These are phyloP conservation scores for Komagataella kurtzmanii DNA, from an alignment of 805 yeast species.

Conservation along the genomic window DNA sequence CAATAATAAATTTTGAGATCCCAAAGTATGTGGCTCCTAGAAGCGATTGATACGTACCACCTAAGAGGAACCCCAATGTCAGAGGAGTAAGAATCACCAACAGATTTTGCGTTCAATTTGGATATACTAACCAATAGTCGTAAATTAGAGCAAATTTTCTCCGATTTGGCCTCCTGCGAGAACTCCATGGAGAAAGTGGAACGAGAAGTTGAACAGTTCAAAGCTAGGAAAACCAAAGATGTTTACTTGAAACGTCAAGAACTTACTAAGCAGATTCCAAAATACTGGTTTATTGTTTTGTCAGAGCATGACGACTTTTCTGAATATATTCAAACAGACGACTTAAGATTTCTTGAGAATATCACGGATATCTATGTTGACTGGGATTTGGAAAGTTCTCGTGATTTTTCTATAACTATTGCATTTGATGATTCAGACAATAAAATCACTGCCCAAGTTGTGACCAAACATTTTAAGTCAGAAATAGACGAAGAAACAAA, in stretches of 20 bases:
- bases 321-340: constrained; percentile 65
- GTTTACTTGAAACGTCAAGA: constrained; percentile 45
- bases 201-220: constrained; percentile 40
- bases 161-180: constrained; percentile 25
- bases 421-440: constrained; percentile 33
- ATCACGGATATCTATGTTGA: constrained; percentile 52
- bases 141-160: background rate
- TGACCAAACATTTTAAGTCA: constrained; percentile 46
- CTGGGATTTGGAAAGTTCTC: constrained; percentile 30
- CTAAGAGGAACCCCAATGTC: background rate
- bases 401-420: constrained; percentile 49
- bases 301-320: constrained; percentile 79
- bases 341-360: constrained; percentile 59
- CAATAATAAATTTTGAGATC: background rate
- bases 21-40: background rate
- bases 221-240: constrained; percentile 38
- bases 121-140: background rate
- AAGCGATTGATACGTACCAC: background rate
- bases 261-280: constrained; percentile 41
- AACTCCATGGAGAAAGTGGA: constrained; percentile 47
- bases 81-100: background rate
- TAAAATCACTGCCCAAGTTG: constrained; percentile 39
- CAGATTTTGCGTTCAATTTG: background rate
- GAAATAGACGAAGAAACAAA: constrained; percentile 32
- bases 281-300: constrained; percentile 80